Evolutionary conservation across 2,329 filamentous ascomycete genomes (phyloP).

Genomic region (Reticulascus tulasneorum): DNA sequence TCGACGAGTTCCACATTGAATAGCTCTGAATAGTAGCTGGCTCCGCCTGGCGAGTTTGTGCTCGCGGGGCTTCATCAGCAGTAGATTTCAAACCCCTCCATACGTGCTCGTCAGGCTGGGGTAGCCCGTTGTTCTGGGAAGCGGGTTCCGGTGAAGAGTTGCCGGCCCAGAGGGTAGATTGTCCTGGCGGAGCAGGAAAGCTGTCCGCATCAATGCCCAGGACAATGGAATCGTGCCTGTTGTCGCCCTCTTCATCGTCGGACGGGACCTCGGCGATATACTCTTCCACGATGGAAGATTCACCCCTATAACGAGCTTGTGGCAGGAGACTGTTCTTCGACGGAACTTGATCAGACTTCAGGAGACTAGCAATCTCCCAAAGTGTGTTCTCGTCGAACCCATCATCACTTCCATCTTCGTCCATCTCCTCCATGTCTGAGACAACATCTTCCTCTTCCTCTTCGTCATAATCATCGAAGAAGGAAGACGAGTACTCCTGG

Average conservation of each 20-base stretch:
- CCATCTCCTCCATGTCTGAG: constrained; percentile 26
- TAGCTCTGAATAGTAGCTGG: constrained; percentile 29
- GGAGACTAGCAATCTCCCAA: constrained; percentile 60
- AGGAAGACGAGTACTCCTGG: constrained; percentile 44
- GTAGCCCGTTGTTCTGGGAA: constrained; percentile 21
- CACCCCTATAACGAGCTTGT: constrained; percentile 9
- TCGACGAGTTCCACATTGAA: constrained; percentile 26
- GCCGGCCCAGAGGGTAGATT: constrained; percentile 11
- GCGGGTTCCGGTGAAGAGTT: constrained; percentile 2
- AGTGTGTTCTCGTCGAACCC: constrained; percentile 59
- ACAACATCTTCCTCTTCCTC: constrained; percentile 38
- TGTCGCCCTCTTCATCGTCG: constrained; percentile 18
- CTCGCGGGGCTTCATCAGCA: constrained; percentile 20
- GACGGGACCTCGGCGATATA: constrained; percentile 25
- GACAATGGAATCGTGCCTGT: constrained; percentile 22
- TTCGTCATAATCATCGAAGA: constrained; percentile 59
- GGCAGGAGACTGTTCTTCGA: constrained; percentile 49
- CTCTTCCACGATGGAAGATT: constrained; percentile 21
- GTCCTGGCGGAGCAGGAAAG: constrained; percentile 5
- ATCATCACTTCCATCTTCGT: constrained; percentile 40
- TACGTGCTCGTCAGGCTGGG: constrained; percentile 31
- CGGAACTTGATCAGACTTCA: constrained; percentile 48
- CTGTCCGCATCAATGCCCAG: constrained; percentile 26
- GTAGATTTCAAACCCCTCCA: constrained; percentile 31
- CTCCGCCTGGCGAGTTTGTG: constrained; percentile 23